Base-by-base conservation (phyloP, 192 early-diverging fungal genomes). In the Backusella macrospora region DNA sequence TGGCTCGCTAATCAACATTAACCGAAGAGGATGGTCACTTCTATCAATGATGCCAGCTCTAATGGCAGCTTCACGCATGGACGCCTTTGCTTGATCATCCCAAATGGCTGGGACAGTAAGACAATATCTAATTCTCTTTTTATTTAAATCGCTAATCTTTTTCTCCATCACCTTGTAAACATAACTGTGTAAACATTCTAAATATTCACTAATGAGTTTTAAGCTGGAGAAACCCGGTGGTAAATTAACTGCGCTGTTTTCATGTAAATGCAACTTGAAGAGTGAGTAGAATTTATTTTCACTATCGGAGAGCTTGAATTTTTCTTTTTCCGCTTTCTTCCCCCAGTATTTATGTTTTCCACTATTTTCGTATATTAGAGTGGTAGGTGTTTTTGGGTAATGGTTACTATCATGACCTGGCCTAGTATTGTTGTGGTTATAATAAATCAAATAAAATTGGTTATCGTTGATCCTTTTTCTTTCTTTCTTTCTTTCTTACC, bases 71-170 rank as follows among this genome's bases (percentile, higher is more conserved):
- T 77, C 70, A 55, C 83, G 65, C 83, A 84, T 84, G 5, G 69
- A 74, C 9, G 76, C 72, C 68, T 84, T 84, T 29, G 80, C 78
- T 29, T 42, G 44, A 62, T 85, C 86, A 16, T 79, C 78, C 82
- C 82, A 87, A 76, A 85, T 85, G 1, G 84, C 86, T 12, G 86
- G 86, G 10, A 87, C 86, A 5, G 86, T 87, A 13, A 87, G 77
- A 62, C 81, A 85, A 43, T 66, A 66, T 38, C 44, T 46, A 38
- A 66, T 18, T 43, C 42, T 37, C 10, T 37, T 40, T 13, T 21
- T 13, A 23, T 43, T 42, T 1, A 66, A 12, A 42, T 39, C 23
- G 4, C 65, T 43, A 66, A 66, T 21, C 40, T 47, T 49, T 14
- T 13, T 39, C 9, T 70, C 9, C n/a, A 70, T 49, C 34, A 37